Conservation (phyloP, 371 early-diverging fungal species). For the Funneliformis caledonium region DNA sequence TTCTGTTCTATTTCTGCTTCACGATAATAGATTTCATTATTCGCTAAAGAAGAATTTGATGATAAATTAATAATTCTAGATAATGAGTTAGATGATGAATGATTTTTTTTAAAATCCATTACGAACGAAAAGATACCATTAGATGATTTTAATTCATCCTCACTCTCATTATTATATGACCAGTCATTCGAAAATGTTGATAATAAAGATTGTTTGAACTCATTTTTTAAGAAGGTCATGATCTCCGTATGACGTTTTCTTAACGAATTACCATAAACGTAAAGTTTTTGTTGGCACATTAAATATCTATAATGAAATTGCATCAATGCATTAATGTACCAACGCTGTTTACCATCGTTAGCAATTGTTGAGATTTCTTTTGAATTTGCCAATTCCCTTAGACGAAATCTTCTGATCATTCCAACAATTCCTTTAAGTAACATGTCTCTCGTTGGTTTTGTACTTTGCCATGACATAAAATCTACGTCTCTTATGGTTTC, state of each 20-base stretch:
- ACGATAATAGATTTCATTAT: not conserved
- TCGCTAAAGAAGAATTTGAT: not conserved
- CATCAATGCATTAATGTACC: not conserved
- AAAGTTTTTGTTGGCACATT: slow-evolving; percentile 11
- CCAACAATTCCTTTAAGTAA: slow-evolving; percentile 3
- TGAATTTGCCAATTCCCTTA: not conserved
- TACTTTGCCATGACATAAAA: not conserved
- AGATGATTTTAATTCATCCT: not conserved
- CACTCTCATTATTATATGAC: not conserved
- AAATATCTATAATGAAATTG: slow-evolving; percentile 18
- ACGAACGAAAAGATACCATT: not conserved
- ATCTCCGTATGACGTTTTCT: not conserved
- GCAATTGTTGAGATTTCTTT: not conserved
- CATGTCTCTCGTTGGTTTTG: not conserved
- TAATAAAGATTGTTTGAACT: not conserved
- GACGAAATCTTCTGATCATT: slow-evolving; percentile 9
- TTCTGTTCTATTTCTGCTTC: not conserved
- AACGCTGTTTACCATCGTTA: not conserved
- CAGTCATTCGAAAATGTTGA: not conserved
- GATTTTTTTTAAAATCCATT: not conserved
- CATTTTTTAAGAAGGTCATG: not conserved
- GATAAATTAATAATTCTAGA: not conserved
- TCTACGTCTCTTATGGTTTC: not conserved
- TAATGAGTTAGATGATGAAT: not conserved
- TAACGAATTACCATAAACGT: slow-evolving; percentile 1